A percentile compares a stretch with the other conserved stretches of the same genome.
phyloP scores from a whole-genome alignment of 169 alveolate genomes.

The Plasmodium blacklocki region DNA sequence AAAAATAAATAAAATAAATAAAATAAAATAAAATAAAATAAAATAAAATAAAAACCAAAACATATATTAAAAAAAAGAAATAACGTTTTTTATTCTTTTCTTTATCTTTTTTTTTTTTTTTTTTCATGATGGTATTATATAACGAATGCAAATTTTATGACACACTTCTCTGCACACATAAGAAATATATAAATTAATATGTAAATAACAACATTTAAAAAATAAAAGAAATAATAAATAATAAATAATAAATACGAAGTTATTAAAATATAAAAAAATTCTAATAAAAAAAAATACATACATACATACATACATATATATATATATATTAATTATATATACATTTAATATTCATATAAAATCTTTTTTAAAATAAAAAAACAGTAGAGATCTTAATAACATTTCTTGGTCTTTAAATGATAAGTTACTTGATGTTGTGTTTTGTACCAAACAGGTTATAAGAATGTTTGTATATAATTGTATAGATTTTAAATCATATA shows the following conservation, averaged over 20 bases:
- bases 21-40: too few relatives aligned
- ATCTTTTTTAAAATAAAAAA: slow-evolving; percentile 36
- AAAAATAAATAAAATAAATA: too few relatives aligned
- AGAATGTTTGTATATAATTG: slow-evolving; percentile 47
- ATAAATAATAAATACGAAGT: not conserved
- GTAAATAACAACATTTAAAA: too few relatives aligned
- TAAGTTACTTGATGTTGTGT: slow-evolving; percentile 31
- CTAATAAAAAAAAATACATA: not conserved
- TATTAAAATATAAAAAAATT: not conserved
- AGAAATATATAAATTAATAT: too few relatives aligned
- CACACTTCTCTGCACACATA: too few relatives aligned
- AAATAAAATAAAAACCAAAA: too few relatives aligned
- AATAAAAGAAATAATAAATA: not conserved
- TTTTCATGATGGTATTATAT: too few relatives aligned
- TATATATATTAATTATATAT: not conserved
- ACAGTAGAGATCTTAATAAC: slow-evolving; percentile 35
- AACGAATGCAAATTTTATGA: too few relatives aligned
- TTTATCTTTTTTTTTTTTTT: too few relatives aligned
- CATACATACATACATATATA: not conserved
- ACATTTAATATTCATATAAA: not conserved
- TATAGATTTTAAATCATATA: slow-evolving; percentile 29
- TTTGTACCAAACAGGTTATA: slow-evolving; percentile 43
- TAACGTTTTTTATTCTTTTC: too few relatives aligned
- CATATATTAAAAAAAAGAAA: too few relatives aligned
- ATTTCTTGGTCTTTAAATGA: slow-evolving; percentile 42